These are phyloP conservation scores for Nicotiana tomentosiformis DNA, from an alignment of 257 asterid species.

Conservation along the genomic window DNA sequence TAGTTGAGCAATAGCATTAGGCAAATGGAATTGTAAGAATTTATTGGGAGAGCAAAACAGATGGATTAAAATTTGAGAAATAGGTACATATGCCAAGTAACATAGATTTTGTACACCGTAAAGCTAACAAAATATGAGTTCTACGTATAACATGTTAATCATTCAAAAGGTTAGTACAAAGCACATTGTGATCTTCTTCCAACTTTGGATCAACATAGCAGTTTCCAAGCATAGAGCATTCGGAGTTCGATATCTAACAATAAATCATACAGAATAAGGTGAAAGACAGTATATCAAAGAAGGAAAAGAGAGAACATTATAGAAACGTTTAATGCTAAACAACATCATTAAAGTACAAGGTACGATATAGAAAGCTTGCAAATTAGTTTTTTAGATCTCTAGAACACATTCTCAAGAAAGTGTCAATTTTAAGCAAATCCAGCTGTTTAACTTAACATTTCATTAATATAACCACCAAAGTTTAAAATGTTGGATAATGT, in stretches of 20 bases:
- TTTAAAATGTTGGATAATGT: background rate
- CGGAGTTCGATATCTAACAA: background rate
- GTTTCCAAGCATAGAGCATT: background rate
- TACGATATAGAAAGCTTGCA: background rate
- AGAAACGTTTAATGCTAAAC: background rate
- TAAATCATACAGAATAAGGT: background rate
- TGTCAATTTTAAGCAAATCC: background rate
- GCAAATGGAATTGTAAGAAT: background rate
- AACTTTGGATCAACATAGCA: background rate
- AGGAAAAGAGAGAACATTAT: background rate
- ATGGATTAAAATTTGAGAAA: background rate
- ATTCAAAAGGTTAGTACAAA: background rate
- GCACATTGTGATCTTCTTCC: background rate
- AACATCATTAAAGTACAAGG: background rate
- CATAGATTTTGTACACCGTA: background rate
- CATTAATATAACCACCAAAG: conserved; percentile 7
- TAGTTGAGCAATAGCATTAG: background rate
- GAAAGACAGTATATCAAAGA: conserved; percentile 2
- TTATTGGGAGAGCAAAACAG: background rate
- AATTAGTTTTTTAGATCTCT: background rate
- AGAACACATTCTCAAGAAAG: background rate
- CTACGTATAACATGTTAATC: background rate
- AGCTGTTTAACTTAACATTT: background rate
- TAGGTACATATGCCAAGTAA: background rate
- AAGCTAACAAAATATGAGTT: background rate